These are phyloP conservation scores for Colletotrichum viniferum DNA, from an alignment of 2,329 filamentous ascomycete species.

Conservation along the genomic window DNA sequence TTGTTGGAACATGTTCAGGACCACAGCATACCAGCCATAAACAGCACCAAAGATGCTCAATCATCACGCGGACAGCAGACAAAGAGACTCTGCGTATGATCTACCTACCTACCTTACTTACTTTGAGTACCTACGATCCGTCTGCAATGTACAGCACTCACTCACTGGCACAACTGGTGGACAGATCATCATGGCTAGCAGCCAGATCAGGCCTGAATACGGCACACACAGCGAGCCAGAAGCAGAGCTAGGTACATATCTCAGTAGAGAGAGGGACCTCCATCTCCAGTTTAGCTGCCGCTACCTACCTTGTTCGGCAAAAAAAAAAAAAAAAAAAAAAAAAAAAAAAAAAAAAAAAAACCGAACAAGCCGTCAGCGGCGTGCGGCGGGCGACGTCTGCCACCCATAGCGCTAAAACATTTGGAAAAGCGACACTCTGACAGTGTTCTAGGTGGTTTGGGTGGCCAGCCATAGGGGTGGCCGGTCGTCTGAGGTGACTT, in stretches of 20 bases:
- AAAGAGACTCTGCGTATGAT: background rate
- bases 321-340: too few species aligned
- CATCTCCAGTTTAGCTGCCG: background rate
- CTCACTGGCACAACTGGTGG: background rate
- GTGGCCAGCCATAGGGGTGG: background rate
- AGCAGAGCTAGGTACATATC: background rate
- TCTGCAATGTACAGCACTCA: background rate
- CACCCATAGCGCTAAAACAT: constrained; percentile 12
- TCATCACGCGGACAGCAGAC: background rate
- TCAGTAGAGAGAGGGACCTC: background rate
- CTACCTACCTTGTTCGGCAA: background rate
- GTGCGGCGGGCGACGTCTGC: background rate
- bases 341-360: background rate
- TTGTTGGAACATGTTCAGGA: too few species aligned
- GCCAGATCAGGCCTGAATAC: background rate
- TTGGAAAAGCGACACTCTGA: background rate
- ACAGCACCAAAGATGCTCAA: background rate
- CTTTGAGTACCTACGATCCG: background rate
- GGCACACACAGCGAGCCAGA: background rate
- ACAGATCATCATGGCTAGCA: background rate
- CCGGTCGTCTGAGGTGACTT: background rate
- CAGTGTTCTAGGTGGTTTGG: background rate
- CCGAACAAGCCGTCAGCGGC: background rate
- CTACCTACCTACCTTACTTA: background rate
- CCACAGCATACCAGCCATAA: background rate